Conservation (phyloP, 192 early-diverging fungal genomes). For the Rhizophagus sp. region DNA sequence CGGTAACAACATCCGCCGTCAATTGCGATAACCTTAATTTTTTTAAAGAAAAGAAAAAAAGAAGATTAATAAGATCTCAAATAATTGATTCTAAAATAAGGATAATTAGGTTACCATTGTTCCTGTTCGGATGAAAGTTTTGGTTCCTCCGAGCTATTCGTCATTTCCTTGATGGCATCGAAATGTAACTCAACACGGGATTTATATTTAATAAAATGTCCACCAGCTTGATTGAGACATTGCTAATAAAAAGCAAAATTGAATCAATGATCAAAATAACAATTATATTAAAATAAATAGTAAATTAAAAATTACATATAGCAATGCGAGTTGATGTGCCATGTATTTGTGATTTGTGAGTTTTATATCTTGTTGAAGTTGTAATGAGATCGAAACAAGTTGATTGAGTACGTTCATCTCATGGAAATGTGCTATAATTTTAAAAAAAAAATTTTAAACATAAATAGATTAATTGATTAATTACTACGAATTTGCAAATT, state of each 20-base stretch:
- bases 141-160: slow-evolving; percentile 40
- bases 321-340: slow-evolving; percentile 54
- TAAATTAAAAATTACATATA: slow-evolving; percentile 45
- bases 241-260: slow-evolving; percentile 32
- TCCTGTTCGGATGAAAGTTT: slow-evolving; percentile 37
- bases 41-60: not conserved
- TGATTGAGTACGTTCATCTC: slow-evolving; percentile 50
- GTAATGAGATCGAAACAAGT: slow-evolving; percentile 49
- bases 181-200: slow-evolving; percentile 47
- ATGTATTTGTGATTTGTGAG: slow-evolving; percentile 56
- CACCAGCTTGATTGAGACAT: slow-evolving; percentile 48
- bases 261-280: not conserved
- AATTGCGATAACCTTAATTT: slow-evolving; percentile 41
- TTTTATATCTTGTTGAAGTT: slow-evolving; percentile 49
- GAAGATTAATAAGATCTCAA: not conserved
- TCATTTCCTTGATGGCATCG: slow-evolving; percentile 38
- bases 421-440: slow-evolving; percentile 42
- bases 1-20: slow-evolving; percentile 48
- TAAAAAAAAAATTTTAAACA: not conserved
- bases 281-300: not conserved
- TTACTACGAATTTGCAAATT: not conserved
- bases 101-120: slow-evolving; percentile 36
- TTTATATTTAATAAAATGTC: slow-evolving; percentile 47
- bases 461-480: not conserved
- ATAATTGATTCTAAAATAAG: not conserved